Evolutionary conservation across 306 rosid species (phyloP).

Genomic region (Fagus sylvatica): DNA sequence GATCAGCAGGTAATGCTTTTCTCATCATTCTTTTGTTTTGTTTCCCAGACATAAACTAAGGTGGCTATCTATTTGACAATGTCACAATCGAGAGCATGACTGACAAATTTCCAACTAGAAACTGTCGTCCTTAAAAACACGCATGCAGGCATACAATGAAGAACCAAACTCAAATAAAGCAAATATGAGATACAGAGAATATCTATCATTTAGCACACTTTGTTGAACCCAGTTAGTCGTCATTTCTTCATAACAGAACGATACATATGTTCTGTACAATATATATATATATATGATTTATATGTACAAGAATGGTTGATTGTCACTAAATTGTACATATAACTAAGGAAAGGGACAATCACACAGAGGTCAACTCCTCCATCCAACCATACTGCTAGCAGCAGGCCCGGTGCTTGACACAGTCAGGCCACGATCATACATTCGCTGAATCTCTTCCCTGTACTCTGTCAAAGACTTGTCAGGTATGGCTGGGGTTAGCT

Average conservation of each 20-base stretch:
- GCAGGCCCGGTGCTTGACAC: slow-evolving; percentile 49
- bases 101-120: too few species aligned
- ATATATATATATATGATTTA: slow-evolving; percentile 2
- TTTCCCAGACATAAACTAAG: too few species aligned
- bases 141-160: too few species aligned
- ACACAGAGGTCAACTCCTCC: slow-evolving; percentile 51
- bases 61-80: too few species aligned
- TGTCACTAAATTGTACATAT: slow-evolving; percentile 12
- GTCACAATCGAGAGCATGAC: too few species aligned
- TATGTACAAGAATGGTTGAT: slow-evolving; percentile 33
- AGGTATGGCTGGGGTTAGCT: slow-evolving; percentile 79
- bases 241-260: slow-evolving; percentile 28
- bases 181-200: not conserved
- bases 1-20: too few species aligned
- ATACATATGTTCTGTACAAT: slow-evolving; percentile 47
- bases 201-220: slow-evolving; percentile 30
- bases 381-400: slow-evolving; percentile 53
- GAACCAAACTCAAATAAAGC: not conserved
- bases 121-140: too few species aligned
- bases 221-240: slow-evolving; percentile 45
- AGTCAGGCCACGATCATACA: slow-evolving; percentile 74
- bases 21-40: too few species aligned
- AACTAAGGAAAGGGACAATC: slow-evolving; percentile 7
- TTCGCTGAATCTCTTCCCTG: slow-evolving; percentile 93
- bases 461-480: slow-evolving; percentile 74